These are phyloP conservation scores for Luvunga scandens DNA, from an alignment of 345 rosid species.

Conservation along the genomic window DNA sequence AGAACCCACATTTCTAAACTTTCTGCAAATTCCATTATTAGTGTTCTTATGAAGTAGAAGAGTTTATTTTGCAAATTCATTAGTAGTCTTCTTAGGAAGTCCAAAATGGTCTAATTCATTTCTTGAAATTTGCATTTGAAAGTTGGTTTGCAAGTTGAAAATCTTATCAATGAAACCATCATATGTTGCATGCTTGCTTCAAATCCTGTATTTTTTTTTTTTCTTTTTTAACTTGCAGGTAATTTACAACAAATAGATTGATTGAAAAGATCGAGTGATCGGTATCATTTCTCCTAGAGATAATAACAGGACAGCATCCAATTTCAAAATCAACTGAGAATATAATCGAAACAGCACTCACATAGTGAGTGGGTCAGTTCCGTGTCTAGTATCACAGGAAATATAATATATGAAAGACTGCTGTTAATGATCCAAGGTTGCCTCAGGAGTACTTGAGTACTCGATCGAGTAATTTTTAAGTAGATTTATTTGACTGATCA, in stretches of 20 bases:
- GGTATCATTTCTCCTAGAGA: slow-evolving; percentile 41
- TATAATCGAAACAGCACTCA: slow-evolving; percentile 7
- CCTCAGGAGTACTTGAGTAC: fast-evolving
- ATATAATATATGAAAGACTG: slow-evolving; percentile 36
- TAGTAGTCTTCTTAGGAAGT: too few species aligned
- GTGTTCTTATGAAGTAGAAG: background rate
- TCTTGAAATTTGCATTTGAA: too few species aligned
- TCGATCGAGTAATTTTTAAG: too few species aligned
- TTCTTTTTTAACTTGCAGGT: slow-evolving; percentile 16
- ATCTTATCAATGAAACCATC: too few species aligned
- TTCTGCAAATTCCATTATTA: background rate
- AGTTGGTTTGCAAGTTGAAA: too few species aligned
- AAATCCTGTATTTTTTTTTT: background rate
- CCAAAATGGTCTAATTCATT: too few species aligned
- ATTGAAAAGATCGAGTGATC: slow-evolving; percentile 36
- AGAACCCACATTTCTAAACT: slow-evolving; percentile 1
- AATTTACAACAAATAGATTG: slow-evolving; percentile 26
- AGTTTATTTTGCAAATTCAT: too few species aligned
- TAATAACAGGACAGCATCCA: slow-evolving; percentile 29
- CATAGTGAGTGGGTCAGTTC: slow-evolving; percentile 31
- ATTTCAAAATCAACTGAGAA: slow-evolving; percentile 4
- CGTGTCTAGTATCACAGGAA: slow-evolving; percentile 30
- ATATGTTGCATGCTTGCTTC: background rate
- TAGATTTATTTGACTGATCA: too few species aligned
- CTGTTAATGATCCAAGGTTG: slow-evolving; percentile 28